phyloP scores from a whole-genome alignment of 73 alveolate genomes.

The Symbiodinium pilosum region DNA sequence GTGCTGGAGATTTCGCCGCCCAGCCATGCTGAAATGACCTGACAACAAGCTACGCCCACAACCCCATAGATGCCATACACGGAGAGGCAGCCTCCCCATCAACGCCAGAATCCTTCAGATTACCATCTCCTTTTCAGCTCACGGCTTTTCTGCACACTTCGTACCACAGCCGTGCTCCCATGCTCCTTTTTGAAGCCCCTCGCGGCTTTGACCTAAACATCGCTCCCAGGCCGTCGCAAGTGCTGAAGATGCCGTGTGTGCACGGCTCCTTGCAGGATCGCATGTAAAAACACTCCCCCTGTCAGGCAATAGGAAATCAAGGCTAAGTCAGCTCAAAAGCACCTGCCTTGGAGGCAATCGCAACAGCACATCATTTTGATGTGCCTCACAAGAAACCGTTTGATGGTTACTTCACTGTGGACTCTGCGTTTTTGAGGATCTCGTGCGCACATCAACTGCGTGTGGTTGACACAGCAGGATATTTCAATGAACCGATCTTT shows the following conservation, averaged over 20 bases:
- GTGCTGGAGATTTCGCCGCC: conserved; percentile 70
- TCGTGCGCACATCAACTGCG: too few species aligned
- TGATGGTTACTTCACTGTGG: too few species aligned
- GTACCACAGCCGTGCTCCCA: too few species aligned
- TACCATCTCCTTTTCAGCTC: not conserved
- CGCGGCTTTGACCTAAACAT: conserved; percentile 25
- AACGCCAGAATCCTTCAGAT: conserved; percentile 57
- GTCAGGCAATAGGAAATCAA: not conserved
- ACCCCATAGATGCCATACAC: not conserved
- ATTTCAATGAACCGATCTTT: too few species aligned
- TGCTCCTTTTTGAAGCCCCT: too few species aligned
- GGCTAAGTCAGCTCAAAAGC: too few species aligned
- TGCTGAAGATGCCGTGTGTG: conserved; percentile 55
- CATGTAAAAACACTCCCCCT: not conserved
- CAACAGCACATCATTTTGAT: not conserved
- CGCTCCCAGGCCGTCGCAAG: conserved; percentile 39
- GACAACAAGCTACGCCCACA: not conserved
- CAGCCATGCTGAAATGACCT: conserved; percentile 67
- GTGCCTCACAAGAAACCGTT: too few species aligned
- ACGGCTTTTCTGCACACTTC: too few species aligned
- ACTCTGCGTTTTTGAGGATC: too few species aligned
- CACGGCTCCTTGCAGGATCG: conserved; percentile 58
- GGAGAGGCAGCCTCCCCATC: conserved; percentile 58
- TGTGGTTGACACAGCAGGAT: too few species aligned
- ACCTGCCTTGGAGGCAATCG: conserved; percentile 66